Base-by-base conservation (phyloP, 179 eudicot species). In the Spergularia azorica region DNA sequence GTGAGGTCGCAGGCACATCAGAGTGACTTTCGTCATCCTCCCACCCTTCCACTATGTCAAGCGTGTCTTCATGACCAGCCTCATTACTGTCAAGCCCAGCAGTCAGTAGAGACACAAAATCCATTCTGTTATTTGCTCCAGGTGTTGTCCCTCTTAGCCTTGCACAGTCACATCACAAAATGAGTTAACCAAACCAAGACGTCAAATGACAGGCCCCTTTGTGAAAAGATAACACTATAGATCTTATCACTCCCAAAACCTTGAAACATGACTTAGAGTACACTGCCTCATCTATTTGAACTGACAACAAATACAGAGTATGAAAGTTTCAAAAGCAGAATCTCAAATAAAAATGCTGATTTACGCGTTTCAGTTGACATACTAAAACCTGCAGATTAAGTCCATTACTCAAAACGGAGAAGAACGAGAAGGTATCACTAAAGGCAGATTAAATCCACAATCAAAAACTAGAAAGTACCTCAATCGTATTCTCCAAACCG, bases 121-220 rank as follows among this genome's bases (percentile, higher is more conserved):
- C 96, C 98, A 95, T 85, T 16, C 98, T 89, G 76, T 95, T 95
- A 83, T 95, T 92, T 66, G 98, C 98, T 64, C 98, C 97, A 2
- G 76, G 76, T 63, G 84, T 79, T 51, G 98, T 95, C 73, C 97
- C 97, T 79, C 98, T 88, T 74, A 95, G 81, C 88, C 97, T 95
- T 78, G 17, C 63, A 20, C 57, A 81, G 32, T 67, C 17, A 77
- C 72, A 66, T 52, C 71, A 80, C 21, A n/a, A 0, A 41, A n/a
- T 69, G 46, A 14, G 43, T 56, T 17, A 43, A 55, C 17, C 20
- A 38, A 26, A 73, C 64, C 15, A 56, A 41, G 14, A 18, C 65
- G 13, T 18, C 26, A 18, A 59, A 59, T 59, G 4, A 26, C 50
- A 46, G 7, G 7, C 50, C 7, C 7, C 50, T 46, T 46, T 46